phyloP scores from a whole-genome alignment of 139 green algal genomes.

The Ostreobium quekettii region DNA sequence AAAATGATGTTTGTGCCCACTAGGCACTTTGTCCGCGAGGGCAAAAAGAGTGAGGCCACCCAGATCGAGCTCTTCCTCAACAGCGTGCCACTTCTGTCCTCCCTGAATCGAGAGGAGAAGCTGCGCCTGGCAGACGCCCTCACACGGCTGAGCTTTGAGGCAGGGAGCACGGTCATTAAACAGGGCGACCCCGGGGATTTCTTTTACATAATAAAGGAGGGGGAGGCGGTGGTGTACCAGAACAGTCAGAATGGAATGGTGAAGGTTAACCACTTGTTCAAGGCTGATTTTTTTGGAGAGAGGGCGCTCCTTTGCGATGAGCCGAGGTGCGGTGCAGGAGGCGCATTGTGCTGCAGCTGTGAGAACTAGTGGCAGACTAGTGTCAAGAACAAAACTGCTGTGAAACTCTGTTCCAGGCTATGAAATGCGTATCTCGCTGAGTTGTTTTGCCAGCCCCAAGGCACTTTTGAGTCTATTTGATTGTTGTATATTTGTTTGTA shows the following conservation, averaged over 20 bases:
- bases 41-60: constrained; percentile 44
- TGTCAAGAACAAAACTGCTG: no score
- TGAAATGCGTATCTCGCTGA: no score
- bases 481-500: neutral
- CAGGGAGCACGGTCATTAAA: constrained; percentile 39
- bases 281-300: constrained; percentile 89
- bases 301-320: constrained; percentile 65
- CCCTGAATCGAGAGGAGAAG: constrained; percentile 69
- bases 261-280: constrained; percentile 89
- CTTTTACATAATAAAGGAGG: constrained; percentile 94
- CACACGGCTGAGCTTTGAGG: constrained; percentile 48
- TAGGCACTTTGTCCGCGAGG: constrained; percentile 66
- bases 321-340: constrained; percentile 41
- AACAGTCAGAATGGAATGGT: constrained; percentile 37
- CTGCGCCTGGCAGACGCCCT: constrained; percentile 69
- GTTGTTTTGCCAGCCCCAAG: no score
- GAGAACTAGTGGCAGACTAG: no score
- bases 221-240: constrained; percentile 79
- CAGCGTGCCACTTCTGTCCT: constrained; percentile 69
- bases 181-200: constrained; percentile 74
- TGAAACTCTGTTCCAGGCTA: no score
- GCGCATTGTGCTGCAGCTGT: no score
- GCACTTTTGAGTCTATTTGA: neutral
- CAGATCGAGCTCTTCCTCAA: constrained; percentile 90
- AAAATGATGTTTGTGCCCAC: neutral